Base-by-base conservation (phyloP, 192 early-diverging fungal genomes). In the Coemansia sp. region DNA sequence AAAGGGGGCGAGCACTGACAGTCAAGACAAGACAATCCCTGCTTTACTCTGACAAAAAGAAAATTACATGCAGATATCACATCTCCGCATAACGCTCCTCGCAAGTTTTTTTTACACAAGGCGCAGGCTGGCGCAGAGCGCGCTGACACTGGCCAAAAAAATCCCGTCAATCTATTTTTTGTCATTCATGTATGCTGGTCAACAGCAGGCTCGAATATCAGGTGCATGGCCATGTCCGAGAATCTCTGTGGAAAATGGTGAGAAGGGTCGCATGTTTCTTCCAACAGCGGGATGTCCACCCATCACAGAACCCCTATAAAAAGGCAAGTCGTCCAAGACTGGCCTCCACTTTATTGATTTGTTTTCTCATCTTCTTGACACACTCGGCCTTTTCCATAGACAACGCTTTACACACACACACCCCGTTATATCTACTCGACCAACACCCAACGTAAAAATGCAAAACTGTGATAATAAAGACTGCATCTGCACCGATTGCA, bases 201-300 rank as follows among this genome's bases (percentile, higher is more conserved):
- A 50, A 20, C 47, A 50, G 47, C 47, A 50, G 2, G 53, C 53
- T 29, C 29, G 15, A 60, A 60, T 60, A 60, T 60, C 57, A 60
- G 57, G 29, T 60, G 57, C 57, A 60, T 60, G 57, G 18, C 57
- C 53, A 29, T 12, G 53, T 33, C 53, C 31, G 10, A 34, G 57
- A 34, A n/a, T 33, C 18, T 33, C 16, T 18, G 31, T 9, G 31
- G 29, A 60, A 18, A 16, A 36, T 34, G 57, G 57, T 4, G 18
- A 18, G 29, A 50, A 8, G 22, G 49, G 22, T 22, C 49, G 49
- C 20, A 50, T 50, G 57, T 33, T 33, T 34, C 16, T 60, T 60
- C 29, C 34, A 34, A 36, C 29, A 33, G 29, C 57, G 36, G 31
- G 16, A 33, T 18, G 9, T 29, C 13, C 13, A 9, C 9, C 27